Percentiles rank a stretch among this genome's conserved stretches.
Evolutionary conservation across 2,329 filamentous ascomycete species (phyloP).

Genomic region (Botryotinia narcissicola): DNA sequence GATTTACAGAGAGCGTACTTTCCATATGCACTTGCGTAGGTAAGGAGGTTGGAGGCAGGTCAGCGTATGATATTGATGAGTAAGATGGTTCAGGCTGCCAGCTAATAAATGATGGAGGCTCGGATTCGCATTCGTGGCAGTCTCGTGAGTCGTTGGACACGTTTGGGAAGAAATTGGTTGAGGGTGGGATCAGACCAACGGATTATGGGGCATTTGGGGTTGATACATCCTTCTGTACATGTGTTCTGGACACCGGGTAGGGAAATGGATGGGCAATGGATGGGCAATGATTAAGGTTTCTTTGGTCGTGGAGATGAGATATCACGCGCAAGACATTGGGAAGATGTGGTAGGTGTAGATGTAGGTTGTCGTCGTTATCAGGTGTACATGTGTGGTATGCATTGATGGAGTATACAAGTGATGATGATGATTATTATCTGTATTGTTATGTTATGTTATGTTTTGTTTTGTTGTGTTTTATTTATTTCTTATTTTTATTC

Average conservation of each 20-base stretch:
- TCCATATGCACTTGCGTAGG: too few species aligned
- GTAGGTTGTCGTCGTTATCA: not conserved
- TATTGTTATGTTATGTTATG: too few species aligned
- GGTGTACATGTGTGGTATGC: not conserved
- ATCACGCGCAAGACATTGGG: constrained; percentile 7
- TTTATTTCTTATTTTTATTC: not conserved
- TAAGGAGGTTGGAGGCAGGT: not conserved
- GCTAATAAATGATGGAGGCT: not conserved
- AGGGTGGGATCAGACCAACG: not conserved
- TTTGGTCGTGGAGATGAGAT: not conserved
- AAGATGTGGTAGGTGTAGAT: not conserved
- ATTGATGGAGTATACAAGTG: not conserved
- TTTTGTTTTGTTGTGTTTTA: not conserved
- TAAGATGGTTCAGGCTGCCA: not conserved
- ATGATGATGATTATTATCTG: not conserved
- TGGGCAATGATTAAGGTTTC: not conserved
- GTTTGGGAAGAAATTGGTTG: not conserved
- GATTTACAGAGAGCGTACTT: not conserved
- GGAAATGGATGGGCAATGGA: not conserved
- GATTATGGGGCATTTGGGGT: not conserved
- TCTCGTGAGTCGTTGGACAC: constrained; percentile 8
- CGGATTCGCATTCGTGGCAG: constrained; percentile 15
- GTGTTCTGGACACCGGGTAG: constrained; percentile 3
- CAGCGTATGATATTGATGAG: not conserved
- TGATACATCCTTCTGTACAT: not conserved